These are phyloP conservation scores for Elsinoe arachidis DNA, from an alignment of 2,329 filamentous ascomycete species.

Conservation along the genomic window DNA sequence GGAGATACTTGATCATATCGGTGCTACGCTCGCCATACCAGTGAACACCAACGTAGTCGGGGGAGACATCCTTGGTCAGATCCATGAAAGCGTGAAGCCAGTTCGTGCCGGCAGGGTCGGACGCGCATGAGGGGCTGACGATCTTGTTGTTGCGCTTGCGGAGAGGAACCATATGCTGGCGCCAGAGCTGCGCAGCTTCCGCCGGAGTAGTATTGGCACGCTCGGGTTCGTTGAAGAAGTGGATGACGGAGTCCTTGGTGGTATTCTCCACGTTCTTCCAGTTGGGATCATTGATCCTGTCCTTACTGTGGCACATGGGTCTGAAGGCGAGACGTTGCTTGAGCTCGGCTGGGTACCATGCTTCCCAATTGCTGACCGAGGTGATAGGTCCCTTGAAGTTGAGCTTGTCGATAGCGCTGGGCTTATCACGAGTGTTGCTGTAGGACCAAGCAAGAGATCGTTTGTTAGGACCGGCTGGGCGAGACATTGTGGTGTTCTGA, in stretches of 20 bases:
- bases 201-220: conserved; percentile 28
- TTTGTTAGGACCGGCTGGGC: neutral
- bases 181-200: conserved; percentile 32
- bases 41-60: conserved; percentile 38
- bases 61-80: conserved; percentile 27
- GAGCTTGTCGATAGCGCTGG: conserved; percentile 16
- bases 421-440: conserved; percentile 4
- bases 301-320: conserved; percentile 36
- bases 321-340: conserved; percentile 31
- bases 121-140: conserved; percentile 33
- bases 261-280: conserved; percentile 4
- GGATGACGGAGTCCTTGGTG: conserved; percentile 26
- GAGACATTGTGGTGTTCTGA: neutral
- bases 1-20: conserved; percentile 31
- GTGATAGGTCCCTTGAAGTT: conserved; percentile 26
- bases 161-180: conserved; percentile 31
- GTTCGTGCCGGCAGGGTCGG: conserved; percentile 30
- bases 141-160: conserved; percentile 24
- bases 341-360: conserved; percentile 34
- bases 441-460: neutral
- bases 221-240: conserved; percentile 42
- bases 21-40: conserved; percentile 33
- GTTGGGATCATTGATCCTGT: conserved; percentile 28
- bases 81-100: conserved; percentile 39
- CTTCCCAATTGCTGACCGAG: conserved; percentile 35